Base-by-base conservation (phyloP, 345 rosid species). In the Noccaea caerulescens region DNA sequence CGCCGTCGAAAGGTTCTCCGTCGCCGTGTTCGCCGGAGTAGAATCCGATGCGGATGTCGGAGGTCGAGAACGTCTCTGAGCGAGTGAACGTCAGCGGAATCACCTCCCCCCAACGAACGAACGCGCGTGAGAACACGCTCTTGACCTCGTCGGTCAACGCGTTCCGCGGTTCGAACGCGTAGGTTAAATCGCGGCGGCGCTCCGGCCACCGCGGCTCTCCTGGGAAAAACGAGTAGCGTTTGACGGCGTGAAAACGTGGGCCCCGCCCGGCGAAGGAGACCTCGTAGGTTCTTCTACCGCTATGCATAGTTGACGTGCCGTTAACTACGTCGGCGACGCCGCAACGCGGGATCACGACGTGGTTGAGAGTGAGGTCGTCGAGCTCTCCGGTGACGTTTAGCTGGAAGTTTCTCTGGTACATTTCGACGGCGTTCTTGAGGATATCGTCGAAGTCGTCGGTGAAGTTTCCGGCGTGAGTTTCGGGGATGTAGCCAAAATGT, bases 1-100 rank as follows among this genome's bases (percentile, higher is more conserved):
- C 63, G 43, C 98, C 98, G 57, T 93, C 98, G 51, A 91, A 93
- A 25, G 96, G 71, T 78, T 93, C 98, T 7, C 98, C 93, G 45
- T 93, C 98, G 0, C 91, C 92, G 70, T 93, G 98, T 1, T 85
- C 97, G 0, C 98, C 96, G 3, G 46, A 9, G 82, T 57, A 83
- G 78, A 93, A 93, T 33, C 83, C 97, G 51, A 93, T 80, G 63
- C 38, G 72, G 51, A 93, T 89, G 59, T 93, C 92, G 0, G 98
- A 89, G 12, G 10, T 3, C 7, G 2, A 0, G 80, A 46, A 76
- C 0, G 69, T 53, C 34, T 79, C 83, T 1, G 77, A 75, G 65
- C 46, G 82, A 1, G 77, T 82, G 82, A 93, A 93, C 1, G 83
- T 91, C 76, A 93, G 45, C 8, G 88, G 84, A n/a, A 72, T 89